Percentiles rank a stretch among this genome's conserved stretches.
Evolutionary conservation across 257 asterid species (phyloP).

Genomic region (Penstemon newberryi): DNA sequence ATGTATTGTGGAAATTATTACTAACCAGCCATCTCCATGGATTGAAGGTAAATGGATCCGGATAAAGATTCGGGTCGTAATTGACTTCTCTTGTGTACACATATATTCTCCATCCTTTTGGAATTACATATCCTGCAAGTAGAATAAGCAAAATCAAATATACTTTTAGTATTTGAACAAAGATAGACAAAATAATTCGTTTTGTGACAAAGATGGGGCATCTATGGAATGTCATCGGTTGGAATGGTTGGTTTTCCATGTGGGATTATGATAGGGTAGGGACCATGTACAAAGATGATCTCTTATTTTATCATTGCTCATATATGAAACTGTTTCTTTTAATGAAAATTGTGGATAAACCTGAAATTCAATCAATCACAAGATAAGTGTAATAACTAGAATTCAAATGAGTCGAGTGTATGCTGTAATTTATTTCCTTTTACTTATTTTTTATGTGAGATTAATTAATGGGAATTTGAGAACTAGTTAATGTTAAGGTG

Average conservation of each 20-base stretch:
- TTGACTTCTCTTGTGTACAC: conserved; percentile 77
- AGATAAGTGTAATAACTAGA: too few species aligned
- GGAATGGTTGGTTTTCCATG: conserved; percentile 58
- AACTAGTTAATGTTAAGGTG: too few species aligned
- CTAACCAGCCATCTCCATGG: conserved; percentile 99
- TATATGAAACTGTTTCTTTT: conserved; percentile 23
- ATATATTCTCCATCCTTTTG: conserved; percentile 97
- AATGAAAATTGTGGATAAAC: conserved; percentile 1
- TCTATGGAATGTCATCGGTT: conserved; percentile 52
- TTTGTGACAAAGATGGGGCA: conserved; percentile 43
- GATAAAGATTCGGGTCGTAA: conserved; percentile 78
- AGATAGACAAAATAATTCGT: conserved; percentile 49
- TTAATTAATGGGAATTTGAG: too few species aligned
- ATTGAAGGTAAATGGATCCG: conserved; percentile 83
- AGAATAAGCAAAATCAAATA: conserved; percentile 19
- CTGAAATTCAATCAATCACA: too few species aligned
- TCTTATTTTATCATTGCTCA: conserved; percentile 38
- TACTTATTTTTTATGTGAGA: too few species aligned
- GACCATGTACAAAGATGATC: conserved; percentile 51
- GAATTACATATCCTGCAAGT: conserved; percentile 73
- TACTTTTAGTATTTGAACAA: background rate
- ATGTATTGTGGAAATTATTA: conserved; percentile 11
- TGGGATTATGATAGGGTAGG: conserved; percentile 61
- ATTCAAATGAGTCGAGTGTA: too few species aligned
- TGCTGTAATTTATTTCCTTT: conserved; percentile 18